Percentiles rank a stretch among this genome's conserved stretches.
These are phyloP conservation scores for Paramarasmius palmivorus DNA, from an alignment of 1,284 basidiomycete genomes.

Conservation along the genomic window DNA sequence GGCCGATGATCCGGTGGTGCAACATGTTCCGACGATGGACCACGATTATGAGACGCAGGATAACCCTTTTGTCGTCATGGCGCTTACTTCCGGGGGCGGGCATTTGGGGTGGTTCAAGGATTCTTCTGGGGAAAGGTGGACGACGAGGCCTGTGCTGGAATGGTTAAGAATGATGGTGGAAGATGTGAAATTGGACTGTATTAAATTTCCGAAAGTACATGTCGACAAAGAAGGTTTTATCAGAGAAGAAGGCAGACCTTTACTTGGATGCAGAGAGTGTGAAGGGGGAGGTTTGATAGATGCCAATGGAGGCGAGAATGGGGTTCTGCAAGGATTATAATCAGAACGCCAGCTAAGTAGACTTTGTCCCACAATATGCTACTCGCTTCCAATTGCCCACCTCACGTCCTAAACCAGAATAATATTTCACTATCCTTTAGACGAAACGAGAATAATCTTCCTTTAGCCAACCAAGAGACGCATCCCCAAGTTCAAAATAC, in stretches of 20 bases:
- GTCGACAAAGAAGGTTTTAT: slow-evolving; percentile 58
- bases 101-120: slow-evolving; percentile 94
- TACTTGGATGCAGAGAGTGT: slow-evolving; percentile 48
- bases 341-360: too few relatives aligned
- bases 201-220: slow-evolving; percentile 29
- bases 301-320: slow-evolving; percentile 13
- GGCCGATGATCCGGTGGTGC: slow-evolving; percentile 88
- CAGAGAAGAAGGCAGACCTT: slow-evolving; percentile 49
- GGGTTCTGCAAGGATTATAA: slow-evolving; percentile 8
- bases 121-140: slow-evolving; percentile 58
- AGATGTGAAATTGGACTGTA: slow-evolving; percentile 39
- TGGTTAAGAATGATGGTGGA: slow-evolving; percentile 68
- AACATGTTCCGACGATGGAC: slow-evolving; percentile 59
- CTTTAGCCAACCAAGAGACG: too few relatives aligned
- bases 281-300: slow-evolving; percentile 26
- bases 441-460: too few relatives aligned
- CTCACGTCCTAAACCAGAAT: too few relatives aligned
- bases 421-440: too few relatives aligned
- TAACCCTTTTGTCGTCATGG: slow-evolving; percentile 68
- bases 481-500: too few relatives aligned
- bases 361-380: too few relatives aligned
- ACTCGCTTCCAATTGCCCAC: too few relatives aligned
- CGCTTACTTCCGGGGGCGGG: slow-evolving; percentile 80
- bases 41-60: slow-evolving; percentile 44
- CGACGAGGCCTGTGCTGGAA: slow-evolving; percentile 71